Conservation (phyloP, 352 stramenopile species). For the Pythium biforme region DNA sequence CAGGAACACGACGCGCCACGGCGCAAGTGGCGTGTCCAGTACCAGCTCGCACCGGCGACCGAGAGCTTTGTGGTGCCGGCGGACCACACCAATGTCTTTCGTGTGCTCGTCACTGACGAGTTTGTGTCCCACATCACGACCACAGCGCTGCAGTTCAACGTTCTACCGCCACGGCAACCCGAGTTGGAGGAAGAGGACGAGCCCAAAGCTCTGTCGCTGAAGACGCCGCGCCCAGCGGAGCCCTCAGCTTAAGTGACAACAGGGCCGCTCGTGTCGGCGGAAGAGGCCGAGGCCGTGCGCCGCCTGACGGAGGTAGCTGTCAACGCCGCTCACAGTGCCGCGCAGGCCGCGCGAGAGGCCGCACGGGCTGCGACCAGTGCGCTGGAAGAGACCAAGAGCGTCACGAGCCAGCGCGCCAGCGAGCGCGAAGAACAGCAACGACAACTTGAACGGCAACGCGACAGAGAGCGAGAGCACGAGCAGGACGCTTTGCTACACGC, state of each 20-base stretch:
- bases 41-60: constrained; percentile 47
- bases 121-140: constrained; percentile 39
- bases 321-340: constrained; percentile 13
- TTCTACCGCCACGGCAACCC: constrained; percentile 28
- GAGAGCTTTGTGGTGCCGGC: constrained; percentile 53
- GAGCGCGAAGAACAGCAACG: background rate
- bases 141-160: constrained; percentile 42
- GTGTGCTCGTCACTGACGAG: constrained; percentile 57
- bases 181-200: background rate
- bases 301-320: constrained; percentile 8
- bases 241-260: background rate
- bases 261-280: background rate
- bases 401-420: background rate
- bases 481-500: background rate
- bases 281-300: constrained; percentile 12
- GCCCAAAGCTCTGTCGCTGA: background rate
- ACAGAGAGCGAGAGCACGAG: background rate
- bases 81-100: constrained; percentile 57
- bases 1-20: background rate
- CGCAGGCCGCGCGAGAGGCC: constrained; percentile 31
- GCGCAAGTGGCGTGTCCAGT: constrained; percentile 37
- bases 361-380: constrained; percentile 25
- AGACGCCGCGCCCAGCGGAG: background rate
- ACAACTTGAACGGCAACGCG: no score
- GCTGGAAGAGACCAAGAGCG: constrained; percentile 8